Base-by-base conservation (phyloP, 208 protist genomes). In the Acanthamoeba healyi region DNA sequence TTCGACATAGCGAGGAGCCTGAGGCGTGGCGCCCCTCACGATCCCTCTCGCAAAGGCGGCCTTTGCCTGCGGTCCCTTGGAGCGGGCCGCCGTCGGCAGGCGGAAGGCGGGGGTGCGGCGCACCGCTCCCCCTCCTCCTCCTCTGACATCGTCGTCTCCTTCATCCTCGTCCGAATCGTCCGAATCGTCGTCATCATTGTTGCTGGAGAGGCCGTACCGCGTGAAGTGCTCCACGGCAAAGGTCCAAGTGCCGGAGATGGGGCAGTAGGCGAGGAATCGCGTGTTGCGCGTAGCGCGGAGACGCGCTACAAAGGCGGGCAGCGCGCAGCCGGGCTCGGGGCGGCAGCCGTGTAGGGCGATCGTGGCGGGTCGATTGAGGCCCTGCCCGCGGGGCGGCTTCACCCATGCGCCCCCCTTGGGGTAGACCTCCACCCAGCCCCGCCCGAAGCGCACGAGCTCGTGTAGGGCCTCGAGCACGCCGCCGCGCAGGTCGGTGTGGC, bases 151-250 rank as follows among this genome's bases (percentile, higher is more conserved):
- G 51, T 22, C 24, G 9, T 51, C 44, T 22, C 34, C 58, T 34
- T 65, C 58, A 34, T 65, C 58, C 6, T 65, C 79, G 0, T 87
- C 79, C 3, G 15, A 24, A 46, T 87, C 79, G 29, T 87, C 79
- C 34, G 58, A 65, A 54, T 86, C 77, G 32, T 61, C 79, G 36
- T 54, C 9, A 51, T 82, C 72, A n/a, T n/a, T n/a, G 38, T 82
- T 32, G 72, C 6, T 61, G 22, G 44, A 22, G 5, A 87, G 49
- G 17, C 79, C 79, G 32, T 87, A 87, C 29, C 79, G 79, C 3
- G 79, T 87, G 36, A 87, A 87, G 79, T 87, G 79, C 79, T 87
- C 44, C 22, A 87, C 79, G 24, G 46, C 19, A 42, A 87, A 87
- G 26, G 49, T 61, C 79, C 79, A 87, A 6, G 42, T 87, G 79